phyloP scores from a whole-genome alignment of 1,284 basidiomycete species.

The Pulchroboletus neoregius region DNA sequence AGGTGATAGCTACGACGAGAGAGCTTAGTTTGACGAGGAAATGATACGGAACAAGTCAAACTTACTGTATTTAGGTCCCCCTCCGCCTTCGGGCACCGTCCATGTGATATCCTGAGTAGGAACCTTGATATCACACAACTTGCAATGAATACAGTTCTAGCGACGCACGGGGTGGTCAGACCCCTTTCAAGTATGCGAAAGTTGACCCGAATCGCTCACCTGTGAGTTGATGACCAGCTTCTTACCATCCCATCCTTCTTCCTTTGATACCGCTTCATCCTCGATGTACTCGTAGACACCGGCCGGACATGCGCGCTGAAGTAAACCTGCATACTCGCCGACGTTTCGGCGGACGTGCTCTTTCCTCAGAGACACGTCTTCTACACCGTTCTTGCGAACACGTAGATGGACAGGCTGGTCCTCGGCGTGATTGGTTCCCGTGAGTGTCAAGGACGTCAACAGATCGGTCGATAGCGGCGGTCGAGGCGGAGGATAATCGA shows the following conservation, averaged over 20 bases:
- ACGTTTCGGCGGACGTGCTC: slow-evolving; percentile 80
- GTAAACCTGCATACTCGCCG: slow-evolving; percentile 78
- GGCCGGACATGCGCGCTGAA: slow-evolving; percentile 91
- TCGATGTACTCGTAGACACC: slow-evolving; percentile 97
- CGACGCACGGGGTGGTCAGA: slow-evolving; percentile 2
- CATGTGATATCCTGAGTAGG: slow-evolving; percentile 93
- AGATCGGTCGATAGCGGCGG: slow-evolving; percentile 93
- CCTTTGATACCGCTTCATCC: slow-evolving; percentile 50
- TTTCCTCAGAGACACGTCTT: slow-evolving; percentile 46
- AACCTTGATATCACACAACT: slow-evolving; percentile 90
- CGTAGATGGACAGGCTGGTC: slow-evolving; percentile 92
- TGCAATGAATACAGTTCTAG: slow-evolving; percentile 89
- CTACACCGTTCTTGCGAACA: slow-evolving; percentile 53
- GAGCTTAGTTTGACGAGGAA: background rate
- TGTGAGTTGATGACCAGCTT: slow-evolving; percentile 97
- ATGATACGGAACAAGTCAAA: background rate
- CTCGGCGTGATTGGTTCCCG: slow-evolving; percentile 95
- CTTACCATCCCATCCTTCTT: slow-evolving; percentile 70
- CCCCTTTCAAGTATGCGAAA: no score
- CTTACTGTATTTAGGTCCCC: slow-evolving; percentile 83
- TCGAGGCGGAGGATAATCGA: slow-evolving; percentile 88
- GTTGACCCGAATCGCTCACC: slow-evolving; percentile 38
- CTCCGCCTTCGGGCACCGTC: slow-evolving; percentile 91
- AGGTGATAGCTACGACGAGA: slow-evolving; percentile 18
- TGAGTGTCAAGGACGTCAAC: slow-evolving; percentile 86